Evolutionary conservation across 352 stramenopile species (phyloP).

Genomic region (Thraustochytrium striatum): DNA sequence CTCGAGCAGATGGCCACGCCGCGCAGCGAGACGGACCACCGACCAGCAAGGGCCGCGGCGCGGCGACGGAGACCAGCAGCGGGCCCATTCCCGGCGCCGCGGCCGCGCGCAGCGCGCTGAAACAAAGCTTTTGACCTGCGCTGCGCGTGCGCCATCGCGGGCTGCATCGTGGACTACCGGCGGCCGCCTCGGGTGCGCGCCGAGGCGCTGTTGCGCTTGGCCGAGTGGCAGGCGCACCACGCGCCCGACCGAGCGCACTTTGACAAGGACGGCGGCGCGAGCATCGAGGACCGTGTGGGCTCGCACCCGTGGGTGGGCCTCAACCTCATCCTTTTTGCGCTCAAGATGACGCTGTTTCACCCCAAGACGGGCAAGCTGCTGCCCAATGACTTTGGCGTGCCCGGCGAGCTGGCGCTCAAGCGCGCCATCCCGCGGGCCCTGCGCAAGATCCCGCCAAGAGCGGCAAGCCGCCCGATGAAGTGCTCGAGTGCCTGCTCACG

Average conservation of each 20-base stretch:
- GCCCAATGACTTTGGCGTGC: slow-evolving; percentile 47
- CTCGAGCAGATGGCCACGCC: slow-evolving; percentile 9
- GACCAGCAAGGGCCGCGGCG: neutral
- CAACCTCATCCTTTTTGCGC: slow-evolving; percentile 12
- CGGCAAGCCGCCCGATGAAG: slow-evolving; percentile 28
- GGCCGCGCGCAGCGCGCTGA: neutral
- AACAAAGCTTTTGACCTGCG: slow-evolving; percentile 16
- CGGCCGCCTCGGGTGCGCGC: neutral
- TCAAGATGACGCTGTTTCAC: slow-evolving; percentile 29
- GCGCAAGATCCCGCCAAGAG: neutral
- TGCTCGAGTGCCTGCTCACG: slow-evolving; percentile 31
- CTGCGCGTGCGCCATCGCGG: slow-evolving; percentile 21
- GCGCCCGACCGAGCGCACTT: neutral
- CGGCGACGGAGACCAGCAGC: neutral
- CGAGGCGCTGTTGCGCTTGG: slow-evolving; percentile 6
- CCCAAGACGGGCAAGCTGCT: slow-evolving; percentile 40
- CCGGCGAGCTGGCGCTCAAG: slow-evolving; percentile 47
- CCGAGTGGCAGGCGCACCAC: slow-evolving; percentile 29
- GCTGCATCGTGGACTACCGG: slow-evolving; percentile 23
- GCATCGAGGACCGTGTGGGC: neutral
- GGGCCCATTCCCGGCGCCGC: neutral
- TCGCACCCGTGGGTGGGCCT: slow-evolving; percentile 46
- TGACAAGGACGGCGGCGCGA: neutral
- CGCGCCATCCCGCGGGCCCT: neutral
- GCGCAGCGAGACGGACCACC: neutral